A percentile compares a stretch with the other conserved stretches of the same genome.
Conservation (phyloP, 2,329 filamentous ascomycete genomes). For the Sporothrix humicola region DNA sequence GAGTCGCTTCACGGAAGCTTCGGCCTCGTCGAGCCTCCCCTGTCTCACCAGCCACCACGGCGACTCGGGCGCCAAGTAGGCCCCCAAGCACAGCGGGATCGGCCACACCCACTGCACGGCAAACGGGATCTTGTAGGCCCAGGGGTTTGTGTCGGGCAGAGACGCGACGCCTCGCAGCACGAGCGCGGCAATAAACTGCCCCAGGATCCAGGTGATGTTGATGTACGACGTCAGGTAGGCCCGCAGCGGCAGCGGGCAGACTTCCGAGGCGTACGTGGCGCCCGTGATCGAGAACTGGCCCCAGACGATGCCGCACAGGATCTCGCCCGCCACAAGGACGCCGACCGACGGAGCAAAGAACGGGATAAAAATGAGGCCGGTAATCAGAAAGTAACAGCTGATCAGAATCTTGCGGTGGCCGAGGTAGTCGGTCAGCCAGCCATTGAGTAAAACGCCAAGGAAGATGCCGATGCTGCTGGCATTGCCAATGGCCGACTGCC, state of each 20-base stretch:
- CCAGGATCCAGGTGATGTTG: conserved; percentile 67
- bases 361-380: conserved; percentile 6
- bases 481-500: conserved; percentile 25
- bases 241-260: conserved; percentile 62
- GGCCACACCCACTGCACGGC: conserved; percentile 57
- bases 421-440: conserved; percentile 16
- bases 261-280: conserved; percentile 64
- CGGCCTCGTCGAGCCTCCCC: conserved; percentile 50
- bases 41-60: conserved; percentile 53
- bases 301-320: conserved; percentile 64
- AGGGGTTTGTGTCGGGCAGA: conserved; percentile 47
- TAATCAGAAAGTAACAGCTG: conserved; percentile 24
- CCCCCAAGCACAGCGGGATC: conserved; percentile 37
- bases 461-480: conserved; percentile 23
- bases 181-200: conserved; percentile 60
- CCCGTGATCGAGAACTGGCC: conserved; percentile 64
- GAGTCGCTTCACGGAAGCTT: conserved; percentile 49
- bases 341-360: conserved; percentile 1
- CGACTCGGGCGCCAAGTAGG: conserved; percentile 39
- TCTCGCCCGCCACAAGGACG: conserved; percentile 63
- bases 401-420: conserved; percentile 25
- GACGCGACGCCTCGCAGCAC: conserved; percentile 52
- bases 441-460: conserved; percentile 5
- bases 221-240: conserved; percentile 64
- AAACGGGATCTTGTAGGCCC: conserved; percentile 56